Conservation (phyloP, 208 protist species). For the Herpetomonas samuelpessoai region DNA sequence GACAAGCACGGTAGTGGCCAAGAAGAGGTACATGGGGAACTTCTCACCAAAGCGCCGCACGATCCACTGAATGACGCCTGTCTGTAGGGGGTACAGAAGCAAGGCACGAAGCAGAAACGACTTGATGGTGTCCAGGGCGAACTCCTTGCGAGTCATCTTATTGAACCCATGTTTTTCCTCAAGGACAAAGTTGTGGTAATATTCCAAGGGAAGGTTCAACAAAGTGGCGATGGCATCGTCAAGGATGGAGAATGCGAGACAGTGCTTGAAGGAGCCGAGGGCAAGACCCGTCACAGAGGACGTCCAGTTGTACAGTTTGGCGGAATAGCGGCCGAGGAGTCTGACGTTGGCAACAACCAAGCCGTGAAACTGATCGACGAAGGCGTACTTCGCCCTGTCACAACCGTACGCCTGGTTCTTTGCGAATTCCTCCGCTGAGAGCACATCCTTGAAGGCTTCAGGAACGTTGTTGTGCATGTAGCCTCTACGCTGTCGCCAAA, state of each 20-base stretch:
- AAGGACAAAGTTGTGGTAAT: slow-evolving; percentile 81
- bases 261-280: slow-evolving; percentile 54
- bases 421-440: slow-evolving; percentile 41
- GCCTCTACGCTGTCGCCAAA: background rate
- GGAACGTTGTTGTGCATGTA: background rate
- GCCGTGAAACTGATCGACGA: slow-evolving; percentile 32
- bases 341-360: slow-evolving; percentile 25
- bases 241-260: slow-evolving; percentile 32
- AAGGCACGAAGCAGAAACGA: slow-evolving; percentile 41
- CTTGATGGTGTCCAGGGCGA: slow-evolving; percentile 67
- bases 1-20: slow-evolving; percentile 26
- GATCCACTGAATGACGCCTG: slow-evolving; percentile 52
- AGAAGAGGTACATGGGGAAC: slow-evolving; percentile 82
- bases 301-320: slow-evolving; percentile 38
- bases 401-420: slow-evolving; percentile 41
- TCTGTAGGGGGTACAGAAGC: slow-evolving; percentile 45
- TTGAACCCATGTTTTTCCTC: slow-evolving; percentile 89
- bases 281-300: slow-evolving; percentile 15
- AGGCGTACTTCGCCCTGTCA: slow-evolving; percentile 25
- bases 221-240: slow-evolving; percentile 36
- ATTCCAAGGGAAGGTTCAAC: slow-evolving; percentile 56
- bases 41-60: slow-evolving; percentile 64
- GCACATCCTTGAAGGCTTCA: slow-evolving; percentile 16
- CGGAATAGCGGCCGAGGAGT: slow-evolving; percentile 31
- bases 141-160: slow-evolving; percentile 70